These are phyloP conservation scores for Chlorella sp. DNA, from an alignment of 139 green algal species.

Conservation along the genomic window DNA sequence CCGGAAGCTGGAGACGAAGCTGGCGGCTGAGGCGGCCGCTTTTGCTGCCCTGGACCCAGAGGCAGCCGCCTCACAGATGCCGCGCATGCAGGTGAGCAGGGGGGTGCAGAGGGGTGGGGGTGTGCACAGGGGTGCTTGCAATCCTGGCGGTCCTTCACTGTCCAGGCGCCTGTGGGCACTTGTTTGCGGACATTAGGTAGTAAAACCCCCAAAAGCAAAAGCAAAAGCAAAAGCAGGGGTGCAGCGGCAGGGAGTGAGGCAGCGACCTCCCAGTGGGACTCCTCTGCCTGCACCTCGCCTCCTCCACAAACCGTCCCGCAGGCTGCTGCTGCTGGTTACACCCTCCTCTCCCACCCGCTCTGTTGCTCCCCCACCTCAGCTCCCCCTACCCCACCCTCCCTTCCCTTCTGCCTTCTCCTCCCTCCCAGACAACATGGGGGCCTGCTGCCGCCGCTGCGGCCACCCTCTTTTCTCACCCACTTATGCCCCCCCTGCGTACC, in stretches of 20 bases:
- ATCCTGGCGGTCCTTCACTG: no score
- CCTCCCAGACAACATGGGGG: no score
- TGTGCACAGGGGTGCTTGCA: no score
- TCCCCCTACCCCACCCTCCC: neutral
- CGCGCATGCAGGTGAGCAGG: constrained; percentile 65
- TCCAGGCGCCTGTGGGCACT: constrained; percentile 16
- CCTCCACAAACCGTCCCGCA: no score
- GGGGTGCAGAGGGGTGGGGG: neutral
- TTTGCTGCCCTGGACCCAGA: constrained; percentile 66
- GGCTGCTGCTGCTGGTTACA: no score
- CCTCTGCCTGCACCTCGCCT: no score
- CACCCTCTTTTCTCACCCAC: neutral
- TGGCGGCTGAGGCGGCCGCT: constrained; percentile 55
- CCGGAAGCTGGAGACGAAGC: constrained; percentile 54
- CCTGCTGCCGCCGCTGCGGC: neutral
- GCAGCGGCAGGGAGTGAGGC: no score
- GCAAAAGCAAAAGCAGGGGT: no score
- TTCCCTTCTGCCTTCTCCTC: neutral
- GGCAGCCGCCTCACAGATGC: constrained; percentile 69
- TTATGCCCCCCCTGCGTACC: neutral
- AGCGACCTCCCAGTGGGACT: no score
- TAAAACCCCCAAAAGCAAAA: no score
- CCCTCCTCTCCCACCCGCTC: no score
- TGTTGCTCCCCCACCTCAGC: neutral
- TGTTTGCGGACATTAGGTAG: neutral